Percentiles rank a stretch among this genome's conserved stretches.
Evolutionary conservation across 768 basidiomycete genomes (phyloP).

Genomic region (Agaricus subrufescens): DNA sequence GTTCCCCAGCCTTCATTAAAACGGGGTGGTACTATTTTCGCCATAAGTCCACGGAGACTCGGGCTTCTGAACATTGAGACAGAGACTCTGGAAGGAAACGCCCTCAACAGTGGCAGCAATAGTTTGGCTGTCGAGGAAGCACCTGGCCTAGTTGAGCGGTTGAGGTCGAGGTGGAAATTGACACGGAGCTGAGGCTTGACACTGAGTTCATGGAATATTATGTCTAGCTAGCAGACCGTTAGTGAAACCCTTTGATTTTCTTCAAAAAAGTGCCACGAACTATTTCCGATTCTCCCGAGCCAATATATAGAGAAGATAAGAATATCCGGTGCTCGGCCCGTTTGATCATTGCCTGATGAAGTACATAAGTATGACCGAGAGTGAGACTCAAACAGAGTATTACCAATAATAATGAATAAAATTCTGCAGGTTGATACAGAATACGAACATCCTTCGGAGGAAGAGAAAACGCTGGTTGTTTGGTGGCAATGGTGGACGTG

Average conservation of each 20-base stretch:
- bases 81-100: constrained; percentile 68
- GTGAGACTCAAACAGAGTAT: constrained; percentile 13
- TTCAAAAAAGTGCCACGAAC: constrained; percentile 35
- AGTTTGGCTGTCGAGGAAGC: constrained; percentile 60
- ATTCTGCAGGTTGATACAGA: constrained; percentile 31
- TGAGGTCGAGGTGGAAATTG: constrained; percentile 74
- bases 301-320: constrained; percentile 88
- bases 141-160: constrained; percentile 74
- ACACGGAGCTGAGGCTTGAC: constrained; percentile 59
- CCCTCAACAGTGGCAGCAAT: constrained; percentile 68
- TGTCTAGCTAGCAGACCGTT: constrained; percentile 52
- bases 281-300: constrained; percentile 71
- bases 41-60: constrained; percentile 68
- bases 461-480: constrained; percentile 39
- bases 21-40: constrained; percentile 78
- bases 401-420: constrained; percentile 44
- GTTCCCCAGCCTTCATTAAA: constrained; percentile 99
- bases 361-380: not conserved
- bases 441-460: constrained; percentile 41
- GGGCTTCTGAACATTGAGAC: constrained; percentile 88
- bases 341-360: constrained; percentile 62
- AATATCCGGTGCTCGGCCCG: constrained; percentile 80
- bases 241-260: not conserved
- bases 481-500: constrained; percentile 19
- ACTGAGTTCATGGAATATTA: constrained; percentile 56